A percentile compares a stretch with the other conserved stretches of the same genome.
Evolutionary conservation across 169 alveolate species (phyloP).

Genomic region (Cryptosporidium parvum): DNA sequence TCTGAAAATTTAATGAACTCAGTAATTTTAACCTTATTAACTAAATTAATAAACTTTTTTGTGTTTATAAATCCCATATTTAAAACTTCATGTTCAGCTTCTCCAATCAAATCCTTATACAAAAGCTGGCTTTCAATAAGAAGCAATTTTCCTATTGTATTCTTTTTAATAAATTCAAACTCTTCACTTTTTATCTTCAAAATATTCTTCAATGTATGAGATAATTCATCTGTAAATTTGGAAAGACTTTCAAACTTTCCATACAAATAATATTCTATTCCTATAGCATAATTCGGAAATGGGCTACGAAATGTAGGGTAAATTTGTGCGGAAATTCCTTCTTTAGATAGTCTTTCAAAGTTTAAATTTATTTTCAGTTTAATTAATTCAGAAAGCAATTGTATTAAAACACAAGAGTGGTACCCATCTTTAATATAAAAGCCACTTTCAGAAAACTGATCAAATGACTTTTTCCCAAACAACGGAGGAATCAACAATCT

Average conservation of each 20-base stretch:
- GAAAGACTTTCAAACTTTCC: constrained; percentile 2
- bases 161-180: constrained; percentile 2
- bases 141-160: background rate
- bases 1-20: constrained; percentile 8
- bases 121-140: background rate
- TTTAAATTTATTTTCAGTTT: background rate
- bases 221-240: constrained; percentile 1
- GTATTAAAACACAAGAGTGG: constrained; percentile 18
- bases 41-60: background rate
- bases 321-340: constrained; percentile 3
- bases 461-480: constrained; percentile 31
- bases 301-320: constrained; percentile 42
- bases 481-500: constrained; percentile 36
- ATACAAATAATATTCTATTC: constrained; percentile 34
- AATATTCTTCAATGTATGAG: background rate
- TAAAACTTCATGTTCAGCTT: constrained; percentile 3
- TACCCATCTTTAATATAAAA: background rate
- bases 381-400: background rate
- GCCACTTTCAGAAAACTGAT: background rate
- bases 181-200: background rate
- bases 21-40: background rate
- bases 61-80: constrained; percentile 4
- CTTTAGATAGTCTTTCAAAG: background rate
- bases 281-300: constrained; percentile 18
- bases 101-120: background rate